Conservation (phyloP, 768 basidiomycete genomes). For the Phaffia australis region DNA sequence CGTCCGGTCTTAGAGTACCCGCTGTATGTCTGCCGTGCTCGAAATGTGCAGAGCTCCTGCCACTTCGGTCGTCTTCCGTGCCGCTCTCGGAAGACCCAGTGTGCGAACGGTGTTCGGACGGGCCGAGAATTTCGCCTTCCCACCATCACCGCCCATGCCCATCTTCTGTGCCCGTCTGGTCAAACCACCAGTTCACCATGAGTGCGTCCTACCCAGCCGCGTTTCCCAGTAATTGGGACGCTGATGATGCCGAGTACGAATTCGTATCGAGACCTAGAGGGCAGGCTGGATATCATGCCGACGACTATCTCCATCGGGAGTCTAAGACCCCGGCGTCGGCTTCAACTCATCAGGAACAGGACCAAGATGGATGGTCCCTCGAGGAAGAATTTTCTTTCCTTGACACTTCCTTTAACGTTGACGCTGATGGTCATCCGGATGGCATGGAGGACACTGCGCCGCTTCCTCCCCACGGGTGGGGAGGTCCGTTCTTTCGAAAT, state of each 20-base stretch:
- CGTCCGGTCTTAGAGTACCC: background rate
- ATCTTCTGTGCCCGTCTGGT: slow-evolving; percentile 20
- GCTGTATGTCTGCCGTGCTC: slow-evolving; percentile 19
- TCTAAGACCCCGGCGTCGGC: no score
- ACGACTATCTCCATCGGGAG: background rate
- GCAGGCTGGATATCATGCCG: slow-evolving; percentile 1
- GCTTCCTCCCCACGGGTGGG: slow-evolving; percentile 19
- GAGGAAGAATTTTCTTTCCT: slow-evolving; percentile 26
- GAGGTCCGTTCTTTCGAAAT: slow-evolving; percentile 23
- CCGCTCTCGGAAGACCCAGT: slow-evolving; percentile 21
- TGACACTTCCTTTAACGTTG: slow-evolving; percentile 20
- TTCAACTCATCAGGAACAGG: no score
- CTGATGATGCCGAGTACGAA: slow-evolving; percentile 24
- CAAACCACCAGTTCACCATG: slow-evolving; percentile 1
- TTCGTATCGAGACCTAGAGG: slow-evolving; percentile 13
- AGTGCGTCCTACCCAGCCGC: slow-evolving; percentile 3
- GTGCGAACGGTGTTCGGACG: slow-evolving; percentile 19
- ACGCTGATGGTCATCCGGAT: slow-evolving; percentile 14
- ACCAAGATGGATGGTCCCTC: slow-evolving; percentile 19
- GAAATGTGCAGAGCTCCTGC: slow-evolving; percentile 20
- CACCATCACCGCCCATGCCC: slow-evolving; percentile 11
- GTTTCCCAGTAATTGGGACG: slow-evolving; percentile 9
- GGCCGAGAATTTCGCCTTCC: background rate
- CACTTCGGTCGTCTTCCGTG: slow-evolving; percentile 16
- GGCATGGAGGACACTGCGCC: slow-evolving; percentile 3